These are phyloP conservation scores for Schoenoplectus triqueter DNA, from an alignment of 202 grass and related monocot species.

Conservation along the genomic window DNA sequence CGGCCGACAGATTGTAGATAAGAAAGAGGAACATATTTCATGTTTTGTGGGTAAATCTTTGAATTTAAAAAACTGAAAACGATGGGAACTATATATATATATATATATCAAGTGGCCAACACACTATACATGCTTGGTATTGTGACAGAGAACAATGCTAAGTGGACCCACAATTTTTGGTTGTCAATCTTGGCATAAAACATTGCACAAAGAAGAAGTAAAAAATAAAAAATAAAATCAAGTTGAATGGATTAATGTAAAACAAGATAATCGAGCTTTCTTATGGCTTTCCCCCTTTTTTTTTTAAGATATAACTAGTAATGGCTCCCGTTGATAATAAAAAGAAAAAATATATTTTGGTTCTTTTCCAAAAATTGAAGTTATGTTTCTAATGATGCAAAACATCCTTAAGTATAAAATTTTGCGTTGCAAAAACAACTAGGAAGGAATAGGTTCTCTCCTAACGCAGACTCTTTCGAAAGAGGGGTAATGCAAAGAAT, in stretches of 20 bases:
- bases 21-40: conserved; percentile 8
- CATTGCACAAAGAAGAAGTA: background rate
- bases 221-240: background rate
- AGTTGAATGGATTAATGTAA: background rate
- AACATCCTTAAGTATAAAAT: background rate
- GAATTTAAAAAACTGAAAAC: conserved; percentile 28
- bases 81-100: conserved; percentile 10
- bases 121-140: background rate
- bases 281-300: background rate
- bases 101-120: conserved; percentile 12
- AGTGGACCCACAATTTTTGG: background rate
- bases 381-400: conserved; percentile 13
- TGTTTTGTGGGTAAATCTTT: conserved; percentile 31
- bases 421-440: background rate
- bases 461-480: background rate
- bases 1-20: conserved; percentile 1
- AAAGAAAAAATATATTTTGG: background rate
- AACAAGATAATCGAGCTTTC: background rate
- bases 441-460: background rate
- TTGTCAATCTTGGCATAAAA: background rate
- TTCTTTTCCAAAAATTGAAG: conserved; percentile 8
- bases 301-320: background rate
- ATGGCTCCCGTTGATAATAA: background rate
- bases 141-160: background rate
- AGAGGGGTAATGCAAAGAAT: background rate